phyloP scores from a whole-genome alignment of 768 basidiomycete species.

The Pisolithus albus region DNA sequence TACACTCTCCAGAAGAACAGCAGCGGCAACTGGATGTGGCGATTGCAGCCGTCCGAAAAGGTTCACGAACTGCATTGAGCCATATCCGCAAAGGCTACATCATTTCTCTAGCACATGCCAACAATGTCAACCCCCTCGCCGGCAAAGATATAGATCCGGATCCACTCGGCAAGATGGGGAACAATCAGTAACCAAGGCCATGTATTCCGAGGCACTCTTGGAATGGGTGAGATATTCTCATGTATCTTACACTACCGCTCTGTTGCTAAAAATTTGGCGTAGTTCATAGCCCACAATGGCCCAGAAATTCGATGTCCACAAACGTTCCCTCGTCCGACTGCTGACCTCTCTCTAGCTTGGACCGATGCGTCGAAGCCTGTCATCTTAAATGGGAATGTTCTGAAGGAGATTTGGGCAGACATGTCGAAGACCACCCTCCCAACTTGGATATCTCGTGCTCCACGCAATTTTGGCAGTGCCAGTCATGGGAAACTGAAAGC shows the following conservation, averaged over 20 bases:
- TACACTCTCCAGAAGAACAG: constrained; percentile 1
- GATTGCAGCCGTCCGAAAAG: neutral
- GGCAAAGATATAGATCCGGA: too few relatives aligned
- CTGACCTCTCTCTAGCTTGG: neutral
- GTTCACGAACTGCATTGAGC: neutral
- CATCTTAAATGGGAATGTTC: neutral
- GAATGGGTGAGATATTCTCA: too few relatives aligned
- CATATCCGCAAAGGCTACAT: neutral
- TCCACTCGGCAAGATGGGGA: too few relatives aligned
- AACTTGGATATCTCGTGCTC: constrained; percentile 18
- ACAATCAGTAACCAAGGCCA: too few relatives aligned
- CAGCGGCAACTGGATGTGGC: neutral
- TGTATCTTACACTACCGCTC: too few relatives aligned
- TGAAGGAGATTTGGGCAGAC: constrained; percentile 4
- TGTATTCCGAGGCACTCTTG: too few relatives aligned
- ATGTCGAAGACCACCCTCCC: constrained; percentile 12
- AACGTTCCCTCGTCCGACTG: neutral
- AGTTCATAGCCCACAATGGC: neutral
- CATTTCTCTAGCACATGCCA: neutral
- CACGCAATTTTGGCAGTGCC: constrained; percentile 26
- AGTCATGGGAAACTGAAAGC: constrained; percentile 31
- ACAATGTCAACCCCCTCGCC: neutral
- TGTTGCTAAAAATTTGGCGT: too few relatives aligned
- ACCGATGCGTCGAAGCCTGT: neutral
- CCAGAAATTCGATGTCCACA: neutral